A percentile compares a stretch with the other conserved stretches of the same genome.
Conservation (phyloP, 306 rosid species). For the Geum urbanum region DNA sequence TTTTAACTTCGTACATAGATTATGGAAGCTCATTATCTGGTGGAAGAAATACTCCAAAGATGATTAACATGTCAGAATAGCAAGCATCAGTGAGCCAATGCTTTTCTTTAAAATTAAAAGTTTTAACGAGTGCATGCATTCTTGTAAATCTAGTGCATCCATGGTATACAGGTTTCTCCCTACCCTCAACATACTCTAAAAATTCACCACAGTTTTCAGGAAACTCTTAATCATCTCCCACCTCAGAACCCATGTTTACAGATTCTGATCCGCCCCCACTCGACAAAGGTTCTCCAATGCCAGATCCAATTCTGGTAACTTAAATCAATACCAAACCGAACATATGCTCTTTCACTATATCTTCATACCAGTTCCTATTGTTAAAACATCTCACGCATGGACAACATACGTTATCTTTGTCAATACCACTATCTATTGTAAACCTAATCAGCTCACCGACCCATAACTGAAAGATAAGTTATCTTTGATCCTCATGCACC, state of each 20-base stretch:
- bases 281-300: neutral
- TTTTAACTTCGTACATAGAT: neutral
- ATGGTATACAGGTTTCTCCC: neutral
- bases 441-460: neutral
- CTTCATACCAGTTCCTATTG: neutral
- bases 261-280: too few species aligned
- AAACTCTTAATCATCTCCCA: too few species aligned
- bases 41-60: neutral
- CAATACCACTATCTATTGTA: neutral
- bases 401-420: neutral
- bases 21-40: neutral
- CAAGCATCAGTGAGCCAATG: neutral
- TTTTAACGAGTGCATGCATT: neutral
- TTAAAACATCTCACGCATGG: neutral
- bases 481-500: neutral
- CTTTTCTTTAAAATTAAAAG: neutral
- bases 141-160: neutral
- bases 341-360: too few species aligned
- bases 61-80: neutral
- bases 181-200: neutral
- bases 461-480: neutral
- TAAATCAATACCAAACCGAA: neutral
- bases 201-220: neutral
- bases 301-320: neutral
- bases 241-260: too few species aligned